Conservation (phyloP, 1,139 yeast genomes). For the Lodderomyces parapsilosis region DNA sequence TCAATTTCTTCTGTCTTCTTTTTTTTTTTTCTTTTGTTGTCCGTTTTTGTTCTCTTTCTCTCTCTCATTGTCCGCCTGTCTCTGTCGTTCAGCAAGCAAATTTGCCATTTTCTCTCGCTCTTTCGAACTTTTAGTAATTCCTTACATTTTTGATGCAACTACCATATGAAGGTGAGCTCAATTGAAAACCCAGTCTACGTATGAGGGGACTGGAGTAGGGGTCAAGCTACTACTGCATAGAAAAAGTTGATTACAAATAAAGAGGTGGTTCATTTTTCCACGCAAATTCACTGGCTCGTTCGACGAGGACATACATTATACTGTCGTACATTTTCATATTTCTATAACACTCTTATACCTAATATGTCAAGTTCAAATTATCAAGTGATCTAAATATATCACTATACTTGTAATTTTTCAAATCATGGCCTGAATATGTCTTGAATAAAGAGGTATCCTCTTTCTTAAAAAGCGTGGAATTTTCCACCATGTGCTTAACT, state of each 20-base stretch:
- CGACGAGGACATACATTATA: no score
- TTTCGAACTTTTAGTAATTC: neutral
- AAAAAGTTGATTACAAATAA: no score
- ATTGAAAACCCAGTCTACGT: no score
- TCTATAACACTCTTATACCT: neutral
- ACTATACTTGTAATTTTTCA: slow-evolving; percentile 1
- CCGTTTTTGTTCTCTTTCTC: neutral
- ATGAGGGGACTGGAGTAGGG: no score
- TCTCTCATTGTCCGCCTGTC: no score
- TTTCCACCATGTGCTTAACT: neutral
- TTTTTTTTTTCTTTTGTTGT: neutral
- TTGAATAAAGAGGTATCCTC: neutral
- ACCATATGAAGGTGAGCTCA: no score
- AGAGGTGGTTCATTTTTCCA: no score
- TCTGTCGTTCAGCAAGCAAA: no score
- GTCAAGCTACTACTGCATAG: no score
- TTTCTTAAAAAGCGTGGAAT: neutral
- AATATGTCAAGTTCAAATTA: slow-evolving; percentile 3
- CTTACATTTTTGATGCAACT: neutral
- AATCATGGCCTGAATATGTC: neutral
- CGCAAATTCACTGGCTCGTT: no score
- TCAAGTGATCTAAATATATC: slow-evolving; percentile 8
- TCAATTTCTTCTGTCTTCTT: neutral
- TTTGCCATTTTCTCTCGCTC: neutral
- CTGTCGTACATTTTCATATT: no score